Evolutionary conservation across 768 basidiomycete genomes (phyloP).

Genomic region (Clavulina sp.): DNA sequence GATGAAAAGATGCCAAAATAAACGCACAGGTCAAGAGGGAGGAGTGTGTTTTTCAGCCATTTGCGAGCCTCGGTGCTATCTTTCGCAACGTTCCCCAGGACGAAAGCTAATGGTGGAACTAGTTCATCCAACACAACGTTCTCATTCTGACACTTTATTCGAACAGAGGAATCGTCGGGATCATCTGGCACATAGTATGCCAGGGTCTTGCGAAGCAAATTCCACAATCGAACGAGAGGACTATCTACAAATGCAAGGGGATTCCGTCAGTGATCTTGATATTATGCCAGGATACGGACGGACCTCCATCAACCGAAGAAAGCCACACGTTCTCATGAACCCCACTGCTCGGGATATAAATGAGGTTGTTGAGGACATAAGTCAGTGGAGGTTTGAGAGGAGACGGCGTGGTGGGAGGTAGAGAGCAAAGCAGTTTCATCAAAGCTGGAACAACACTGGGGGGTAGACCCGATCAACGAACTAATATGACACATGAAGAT

Average conservation of each 20-base stretch:
- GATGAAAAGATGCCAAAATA: neutral
- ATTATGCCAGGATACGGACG: conserved; percentile 20
- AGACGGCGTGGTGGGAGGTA: conserved; percentile 40
- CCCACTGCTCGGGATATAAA: conserved; percentile 54
- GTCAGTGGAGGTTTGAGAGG: conserved; percentile 61
- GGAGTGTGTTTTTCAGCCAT: conserved; percentile 45
- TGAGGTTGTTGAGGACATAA: conserved; percentile 66
- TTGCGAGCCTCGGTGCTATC: conserved; percentile 41
- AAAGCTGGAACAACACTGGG: conserved; percentile 52
- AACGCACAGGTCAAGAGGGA: conserved; percentile 48
- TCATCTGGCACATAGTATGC: conserved; percentile 52
- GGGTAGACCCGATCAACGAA: neutral
- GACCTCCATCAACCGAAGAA: conserved; percentile 18
- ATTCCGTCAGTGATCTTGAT: too few relatives aligned
- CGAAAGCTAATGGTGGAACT: conserved; percentile 55
- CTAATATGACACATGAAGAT: neutral
- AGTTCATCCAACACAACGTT: conserved; percentile 58
- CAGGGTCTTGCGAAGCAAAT: conserved; percentile 44
- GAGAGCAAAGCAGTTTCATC: conserved; percentile 47
- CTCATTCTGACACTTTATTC: conserved; percentile 32
- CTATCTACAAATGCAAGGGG: neutral
- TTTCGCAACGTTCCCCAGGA: conserved; percentile 52
- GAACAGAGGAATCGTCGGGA: conserved; percentile 45
- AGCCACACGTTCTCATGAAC: conserved; percentile 49
- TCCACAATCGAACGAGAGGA: conserved; percentile 40